These are phyloP conservation scores for Aspergillus persii DNA, from an alignment of 2,329 filamentous ascomycete species.

Conservation along the genomic window DNA sequence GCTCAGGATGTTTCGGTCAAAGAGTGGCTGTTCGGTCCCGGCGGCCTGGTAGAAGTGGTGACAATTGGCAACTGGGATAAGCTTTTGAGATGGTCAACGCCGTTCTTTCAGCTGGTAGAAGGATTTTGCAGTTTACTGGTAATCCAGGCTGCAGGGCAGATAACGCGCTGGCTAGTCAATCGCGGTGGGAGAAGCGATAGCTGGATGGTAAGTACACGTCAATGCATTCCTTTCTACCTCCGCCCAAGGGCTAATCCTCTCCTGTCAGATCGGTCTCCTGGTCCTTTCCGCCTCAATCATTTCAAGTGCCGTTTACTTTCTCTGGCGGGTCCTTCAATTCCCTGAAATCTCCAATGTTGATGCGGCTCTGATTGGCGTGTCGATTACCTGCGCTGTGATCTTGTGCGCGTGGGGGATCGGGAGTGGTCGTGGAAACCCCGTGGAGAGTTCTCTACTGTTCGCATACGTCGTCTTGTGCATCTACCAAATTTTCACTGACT, in stretches of 20 bases:
- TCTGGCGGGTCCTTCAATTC: constrained; percentile 92
- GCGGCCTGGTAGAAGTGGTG: constrained; percentile 75
- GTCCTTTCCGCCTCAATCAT: constrained; percentile 87
- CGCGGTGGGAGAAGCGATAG: constrained; percentile 82
- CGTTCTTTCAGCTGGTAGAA: constrained; percentile 89
- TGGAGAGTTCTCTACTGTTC: constrained; percentile 92
- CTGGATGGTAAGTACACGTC: constrained; percentile 73
- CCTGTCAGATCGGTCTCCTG: constrained; percentile 73
- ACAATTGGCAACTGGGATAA: constrained; percentile 88
- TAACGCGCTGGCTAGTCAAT: constrained; percentile 93
- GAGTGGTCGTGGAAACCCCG: constrained; percentile 88
- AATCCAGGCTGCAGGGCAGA: constrained; percentile 91
- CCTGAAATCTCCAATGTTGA: constrained; percentile 90
- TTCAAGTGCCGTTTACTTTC: constrained; percentile 90
- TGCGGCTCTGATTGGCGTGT: constrained; percentile 85
- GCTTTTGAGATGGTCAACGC: constrained; percentile 82
- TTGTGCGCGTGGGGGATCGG: constrained; percentile 91
- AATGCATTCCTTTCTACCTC: neutral
- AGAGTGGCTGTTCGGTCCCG: constrained; percentile 85
- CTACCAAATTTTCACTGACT: constrained; percentile 99
- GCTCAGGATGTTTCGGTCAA: constrained; percentile 63
- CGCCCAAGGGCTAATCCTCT: constrained; percentile 14
- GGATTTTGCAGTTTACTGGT: constrained; percentile 95
- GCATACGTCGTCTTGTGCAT: constrained; percentile 98
- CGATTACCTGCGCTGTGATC: constrained; percentile 89